Conservation (phyloP, 1,284 basidiomycete genomes). For the Malassezia sp. region DNA sequence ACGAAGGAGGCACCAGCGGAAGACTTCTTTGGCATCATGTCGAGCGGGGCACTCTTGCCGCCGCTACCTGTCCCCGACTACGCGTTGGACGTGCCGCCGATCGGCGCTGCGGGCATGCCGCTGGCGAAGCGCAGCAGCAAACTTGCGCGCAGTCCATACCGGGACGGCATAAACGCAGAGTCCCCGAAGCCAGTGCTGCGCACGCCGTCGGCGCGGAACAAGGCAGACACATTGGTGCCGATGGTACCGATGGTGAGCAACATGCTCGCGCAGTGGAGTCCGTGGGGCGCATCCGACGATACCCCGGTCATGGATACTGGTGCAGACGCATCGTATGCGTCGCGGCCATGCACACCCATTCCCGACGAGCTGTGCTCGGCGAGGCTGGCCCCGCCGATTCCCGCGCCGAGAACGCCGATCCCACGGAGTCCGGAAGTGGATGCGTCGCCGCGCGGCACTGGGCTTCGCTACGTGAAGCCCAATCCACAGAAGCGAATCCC, state of each 20-base stretch:
- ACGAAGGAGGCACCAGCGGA: conserved; percentile 2
- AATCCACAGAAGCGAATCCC: conserved; percentile 11
- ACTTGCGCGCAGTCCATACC: too few species aligned
- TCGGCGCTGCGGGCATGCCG: background rate
- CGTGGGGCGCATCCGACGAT: too few species aligned
- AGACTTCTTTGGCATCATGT: conserved; percentile 16
- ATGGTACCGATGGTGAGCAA: too few species aligned
- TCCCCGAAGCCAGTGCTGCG: too few species aligned
- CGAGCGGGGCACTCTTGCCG: background rate
- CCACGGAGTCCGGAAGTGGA: conserved; percentile 10
- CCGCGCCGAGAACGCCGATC: conserved; percentile 11
- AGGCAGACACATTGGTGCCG: too few species aligned
- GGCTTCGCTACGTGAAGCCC: conserved; percentile 6
- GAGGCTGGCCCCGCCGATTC: conserved; percentile 14
- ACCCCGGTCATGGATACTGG: too few species aligned
- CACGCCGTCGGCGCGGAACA: too few species aligned
- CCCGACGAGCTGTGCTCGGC: too few species aligned
- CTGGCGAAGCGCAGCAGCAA: background rate
- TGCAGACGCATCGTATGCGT: too few species aligned
- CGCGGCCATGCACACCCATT: background rate
- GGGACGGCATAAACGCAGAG: too few species aligned
- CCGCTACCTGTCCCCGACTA: conserved; percentile 12
- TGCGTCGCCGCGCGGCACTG: background rate
- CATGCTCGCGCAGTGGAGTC: too few species aligned
- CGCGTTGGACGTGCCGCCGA: conserved; percentile 13